These are phyloP conservation scores for Polyplosphaeria fusca DNA, from an alignment of 495 filamentous ascomycete species.

Conservation along the genomic window DNA sequence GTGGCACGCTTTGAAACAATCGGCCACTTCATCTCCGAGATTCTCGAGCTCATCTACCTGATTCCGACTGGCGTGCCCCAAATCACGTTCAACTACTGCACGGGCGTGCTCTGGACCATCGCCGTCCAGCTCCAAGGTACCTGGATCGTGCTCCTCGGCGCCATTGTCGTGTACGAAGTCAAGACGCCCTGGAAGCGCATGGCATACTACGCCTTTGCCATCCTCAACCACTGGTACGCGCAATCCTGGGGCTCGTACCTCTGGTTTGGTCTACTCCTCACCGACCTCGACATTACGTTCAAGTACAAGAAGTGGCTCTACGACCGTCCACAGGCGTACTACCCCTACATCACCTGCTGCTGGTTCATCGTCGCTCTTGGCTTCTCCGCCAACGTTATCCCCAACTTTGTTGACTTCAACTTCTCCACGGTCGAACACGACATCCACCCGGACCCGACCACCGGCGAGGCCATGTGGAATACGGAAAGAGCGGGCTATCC, in stretches of 20 bases:
- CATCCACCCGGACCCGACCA: slow-evolving; percentile 41
- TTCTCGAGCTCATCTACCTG: slow-evolving; percentile 44
- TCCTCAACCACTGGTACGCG: slow-evolving; percentile 45
- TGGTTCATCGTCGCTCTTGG: slow-evolving; percentile 30
- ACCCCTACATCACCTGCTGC: slow-evolving; percentile 34
- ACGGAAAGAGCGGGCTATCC: slow-evolving; percentile 37
- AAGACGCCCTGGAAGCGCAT: slow-evolving; percentile 48
- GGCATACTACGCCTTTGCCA: slow-evolving; percentile 42
- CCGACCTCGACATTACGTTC: slow-evolving; percentile 46
- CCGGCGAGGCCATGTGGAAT: slow-evolving; percentile 36
- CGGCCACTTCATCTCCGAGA: slow-evolving; percentile 40
- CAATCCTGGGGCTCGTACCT: slow-evolving; percentile 44
- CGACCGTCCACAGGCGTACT: slow-evolving; percentile 33
- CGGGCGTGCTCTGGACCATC: slow-evolving; percentile 47
- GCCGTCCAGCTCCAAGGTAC: slow-evolving; percentile 45
- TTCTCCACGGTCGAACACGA: slow-evolving; percentile 39
- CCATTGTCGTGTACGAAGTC: slow-evolving; percentile 44
- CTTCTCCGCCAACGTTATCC: slow-evolving; percentile 37
- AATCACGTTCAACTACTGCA: slow-evolving; percentile 47
- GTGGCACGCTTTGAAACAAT: slow-evolving; percentile 36
- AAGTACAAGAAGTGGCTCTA: slow-evolving; percentile 41
- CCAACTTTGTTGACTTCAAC: slow-evolving; percentile 34
- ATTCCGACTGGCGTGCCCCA: slow-evolving; percentile 47
- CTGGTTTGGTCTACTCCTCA: slow-evolving; percentile 42
- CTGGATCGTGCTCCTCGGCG: slow-evolving; percentile 41